These are phyloP conservation scores for Zygosaccharomyces sapae DNA, from an alignment of 1,139 yeast genomes.

Conservation along the genomic window DNA sequence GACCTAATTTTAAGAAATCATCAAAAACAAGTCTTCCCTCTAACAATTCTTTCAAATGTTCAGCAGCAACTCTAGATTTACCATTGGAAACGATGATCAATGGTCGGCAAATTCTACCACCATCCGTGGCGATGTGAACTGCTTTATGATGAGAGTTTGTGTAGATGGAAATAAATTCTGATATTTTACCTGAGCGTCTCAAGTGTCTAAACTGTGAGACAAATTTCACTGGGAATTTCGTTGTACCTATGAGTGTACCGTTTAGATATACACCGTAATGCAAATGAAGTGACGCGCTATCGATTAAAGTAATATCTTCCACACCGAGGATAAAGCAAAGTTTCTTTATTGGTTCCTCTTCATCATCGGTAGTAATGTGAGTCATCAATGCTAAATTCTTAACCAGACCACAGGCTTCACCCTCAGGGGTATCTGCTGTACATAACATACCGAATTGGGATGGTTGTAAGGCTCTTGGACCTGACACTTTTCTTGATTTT, in stretches of 20 bases:
- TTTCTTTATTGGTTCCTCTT: conserved; percentile 78
- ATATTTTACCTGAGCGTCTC: conserved; percentile 80
- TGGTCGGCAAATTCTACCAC: conserved; percentile 98
- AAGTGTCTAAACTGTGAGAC: conserved; percentile 72
- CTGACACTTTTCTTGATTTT: conserved; percentile 94
- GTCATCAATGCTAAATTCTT: conserved; percentile 97
- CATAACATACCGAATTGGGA: conserved; percentile 99
- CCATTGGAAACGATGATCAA: conserved; percentile 78
- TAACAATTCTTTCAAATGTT: conserved; percentile 60
- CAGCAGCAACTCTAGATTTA: conserved; percentile 61
- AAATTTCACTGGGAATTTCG: conserved; percentile 78
- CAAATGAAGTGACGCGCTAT: conserved; percentile 77
- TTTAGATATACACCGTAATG: conserved; percentile 83
- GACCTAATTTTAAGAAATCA: conserved; percentile 77
- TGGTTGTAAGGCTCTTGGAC: conserved; percentile 98
- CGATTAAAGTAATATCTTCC: conserved; percentile 76
- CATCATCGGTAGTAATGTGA: conserved; percentile 97
- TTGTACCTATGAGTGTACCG: conserved; percentile 90
- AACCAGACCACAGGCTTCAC: conserved; percentile 99
- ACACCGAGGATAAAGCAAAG: conserved; percentile 83
- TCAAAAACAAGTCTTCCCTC: conserved; percentile 79
- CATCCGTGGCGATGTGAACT: conserved; percentile 98
- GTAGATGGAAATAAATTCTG: conserved; percentile 87
- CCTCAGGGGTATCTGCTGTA: conserved; percentile 99
- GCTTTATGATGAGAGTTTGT: conserved; percentile 86